Base-by-base conservation (phyloP, 345 rosid genomes). In the Noccaea bulbosa region DNA sequence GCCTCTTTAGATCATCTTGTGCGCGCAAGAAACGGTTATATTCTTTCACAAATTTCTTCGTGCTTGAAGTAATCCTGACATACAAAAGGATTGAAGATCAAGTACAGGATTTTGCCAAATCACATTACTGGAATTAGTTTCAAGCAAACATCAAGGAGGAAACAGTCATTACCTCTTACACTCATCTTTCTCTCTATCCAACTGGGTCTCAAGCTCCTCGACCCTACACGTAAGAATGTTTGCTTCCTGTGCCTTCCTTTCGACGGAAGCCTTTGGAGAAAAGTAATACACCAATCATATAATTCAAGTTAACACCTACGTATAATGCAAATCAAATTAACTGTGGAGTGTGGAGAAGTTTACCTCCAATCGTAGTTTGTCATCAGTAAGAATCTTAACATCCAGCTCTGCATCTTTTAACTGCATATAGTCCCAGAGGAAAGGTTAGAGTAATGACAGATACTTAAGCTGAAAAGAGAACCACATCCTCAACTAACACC, bases 1-100 rank as follows among this genome's bases (percentile, higher is more conserved):
- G 73, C 99, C 96, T 95, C 75, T 83, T 88, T 58, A 88, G 70
- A 66, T 95, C 97, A 38, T 86, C 89, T 80, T 87, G 96, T 52
- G 83, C 78, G 76, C 83, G 75, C 40, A 78, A 65, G 73, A 67
- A 74, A 33, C 78, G 90, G 61, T 83, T 86, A 78, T 92, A 83
- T 43, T 82, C 87, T 81, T 81, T 87, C 69, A 88, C 77, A 65
- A 89, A 88, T 79, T 87, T 95, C 82, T 86, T 90, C 65, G 86
- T 80, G 81, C 79, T 92, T 56, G 88, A 89, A 76, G 78, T 74
- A 64, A 80, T 80, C 88, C 99, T 95, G 85, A 81, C 64, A 71
- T 71, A 27, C 24, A 72, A 44, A 53, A 51, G 49, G 49, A 57
- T 73, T 57, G 32, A 58, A 37, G 32, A 65, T 46, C 50, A 65